These are phyloP conservation scores for Haematococcus lacustris DNA, from an alignment of 139 green algal species.

Conservation along the genomic window DNA sequence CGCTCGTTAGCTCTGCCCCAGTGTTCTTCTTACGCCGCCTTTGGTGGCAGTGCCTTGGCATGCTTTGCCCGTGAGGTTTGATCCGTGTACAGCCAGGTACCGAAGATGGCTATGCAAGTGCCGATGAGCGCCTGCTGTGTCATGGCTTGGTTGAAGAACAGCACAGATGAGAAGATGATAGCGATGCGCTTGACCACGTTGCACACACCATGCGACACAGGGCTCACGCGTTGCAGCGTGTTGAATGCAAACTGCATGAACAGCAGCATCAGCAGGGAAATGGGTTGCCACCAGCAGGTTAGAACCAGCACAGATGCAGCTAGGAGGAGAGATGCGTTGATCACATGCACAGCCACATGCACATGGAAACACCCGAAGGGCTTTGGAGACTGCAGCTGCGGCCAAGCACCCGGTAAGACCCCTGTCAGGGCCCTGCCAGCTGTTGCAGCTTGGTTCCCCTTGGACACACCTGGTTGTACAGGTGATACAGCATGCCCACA, in stretches of 20 bases:
- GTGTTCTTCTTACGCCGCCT: constrained; percentile 21
- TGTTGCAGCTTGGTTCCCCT: too few relatives aligned
- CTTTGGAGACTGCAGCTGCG: too few relatives aligned
- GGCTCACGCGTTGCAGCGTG: constrained; percentile 88
- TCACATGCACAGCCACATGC: not conserved
- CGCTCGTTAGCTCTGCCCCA: too few relatives aligned
- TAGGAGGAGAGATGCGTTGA: too few relatives aligned
- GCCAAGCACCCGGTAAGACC: too few relatives aligned
- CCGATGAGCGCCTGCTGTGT: constrained; percentile 83
- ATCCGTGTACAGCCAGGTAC: constrained; percentile 78
- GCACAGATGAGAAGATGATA: constrained; percentile 91
- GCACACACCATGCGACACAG: constrained; percentile 96
- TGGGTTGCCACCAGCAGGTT: not conserved
- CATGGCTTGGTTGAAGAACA: constrained; percentile 74
- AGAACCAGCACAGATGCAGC: too few relatives aligned
- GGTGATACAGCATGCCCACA: constrained; percentile 96
- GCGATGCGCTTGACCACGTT: constrained; percentile 99
- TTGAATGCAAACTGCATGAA: constrained; percentile 92
- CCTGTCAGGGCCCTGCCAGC: too few relatives aligned
- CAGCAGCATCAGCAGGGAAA: not conserved
- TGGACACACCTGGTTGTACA: constrained; percentile 96
- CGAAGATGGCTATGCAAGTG: constrained; percentile 67
- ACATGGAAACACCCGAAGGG: not conserved
- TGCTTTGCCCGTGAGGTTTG: constrained; percentile 31
- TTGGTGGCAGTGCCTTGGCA: constrained; percentile 8